Base-by-base conservation (phyloP, 768 basidiomycete species). In the Pulveroboletus ravenelii region DNA sequence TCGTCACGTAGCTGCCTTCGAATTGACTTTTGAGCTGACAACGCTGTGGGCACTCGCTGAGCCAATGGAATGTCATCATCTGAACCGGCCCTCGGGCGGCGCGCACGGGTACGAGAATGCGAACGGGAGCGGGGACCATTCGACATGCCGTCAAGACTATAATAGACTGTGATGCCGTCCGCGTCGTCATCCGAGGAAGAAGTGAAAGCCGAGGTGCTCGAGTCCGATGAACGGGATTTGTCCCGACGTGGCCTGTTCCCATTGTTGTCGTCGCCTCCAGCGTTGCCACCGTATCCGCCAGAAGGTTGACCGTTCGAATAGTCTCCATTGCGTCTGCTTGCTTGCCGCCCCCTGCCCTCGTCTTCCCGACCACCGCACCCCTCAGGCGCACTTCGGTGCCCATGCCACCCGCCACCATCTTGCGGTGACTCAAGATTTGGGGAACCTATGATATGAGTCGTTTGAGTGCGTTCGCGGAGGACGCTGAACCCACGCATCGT, bases 51-150 rank as follows among this genome's bases (percentile, higher is more conserved):
- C 48, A 92, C 89, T 29, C 84, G 76, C 55, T 80, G 82, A 3
- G 91, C 93, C 14, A 95, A 76, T 1, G 93, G 93, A 1, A 92
- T 73, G 58, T 95, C 86, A 63, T 95, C 92, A 47, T 89, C 83
- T 35, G 78, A 74, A 29, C 68, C 66, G 27, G 55, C 10, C 48
- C 40, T 58, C 43, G 60, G 55, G 49, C 40, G 53, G 41, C 49
- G 64, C 47, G 61, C 60, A 38, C 48, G 58, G 13, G 53, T 50
- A 15, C 59, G 54, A n/a, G 63, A 64, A 12, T 59, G 55, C 15
- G 59, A 43, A 29, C 57, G 58, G 6, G 68, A 60, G 2, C 48
- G 48, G 6, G 57, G 54, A 10, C 52, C 59, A 18, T 61, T 63
- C 1, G 68, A 67, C 48, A 60, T 70, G 39, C 73, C 70, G 47